Percentiles rank a stretch among this genome's conserved stretches.
Evolutionary conservation across 345 rosid genomes (phyloP).

Genomic region (Sonneratia caseolaris): DNA sequence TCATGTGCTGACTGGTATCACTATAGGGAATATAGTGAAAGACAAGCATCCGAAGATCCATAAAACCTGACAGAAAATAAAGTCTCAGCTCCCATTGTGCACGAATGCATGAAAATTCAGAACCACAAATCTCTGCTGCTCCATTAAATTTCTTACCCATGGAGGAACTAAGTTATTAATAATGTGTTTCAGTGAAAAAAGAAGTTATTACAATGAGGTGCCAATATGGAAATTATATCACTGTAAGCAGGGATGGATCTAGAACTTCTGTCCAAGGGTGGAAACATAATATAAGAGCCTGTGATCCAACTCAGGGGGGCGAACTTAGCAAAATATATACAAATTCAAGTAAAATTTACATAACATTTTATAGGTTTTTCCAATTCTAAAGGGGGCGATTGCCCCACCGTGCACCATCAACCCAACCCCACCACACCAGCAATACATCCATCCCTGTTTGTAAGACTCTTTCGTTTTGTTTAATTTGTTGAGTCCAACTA

Average conservation of each 20-base stretch:
- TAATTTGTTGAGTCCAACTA: not conserved
- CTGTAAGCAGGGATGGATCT: not conserved
- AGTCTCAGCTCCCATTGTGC: not conserved
- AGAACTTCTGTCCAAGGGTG: no score
- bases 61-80: not conserved
- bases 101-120: not conserved
- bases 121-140: not conserved
- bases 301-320: no score
- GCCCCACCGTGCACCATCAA: no score
- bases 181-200: not conserved
- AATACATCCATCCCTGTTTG: no score
- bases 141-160: not conserved
- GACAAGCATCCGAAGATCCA: not conserved
- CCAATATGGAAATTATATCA: not conserved
- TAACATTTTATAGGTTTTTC: no score
- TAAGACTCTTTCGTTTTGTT: not conserved
- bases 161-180: not conserved
- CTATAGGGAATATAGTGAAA: not conserved
- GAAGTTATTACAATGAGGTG: not conserved
- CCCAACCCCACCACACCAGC: no score
- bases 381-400: no score
- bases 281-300: no score
- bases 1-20: not conserved
- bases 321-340: no score
- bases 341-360: no score